Percentiles rank a stretch among this genome's conserved stretches.
Evolutionary conservation across 306 rosid species (phyloP).

Genomic region (Amphicarpaea edgeworthii): DNA sequence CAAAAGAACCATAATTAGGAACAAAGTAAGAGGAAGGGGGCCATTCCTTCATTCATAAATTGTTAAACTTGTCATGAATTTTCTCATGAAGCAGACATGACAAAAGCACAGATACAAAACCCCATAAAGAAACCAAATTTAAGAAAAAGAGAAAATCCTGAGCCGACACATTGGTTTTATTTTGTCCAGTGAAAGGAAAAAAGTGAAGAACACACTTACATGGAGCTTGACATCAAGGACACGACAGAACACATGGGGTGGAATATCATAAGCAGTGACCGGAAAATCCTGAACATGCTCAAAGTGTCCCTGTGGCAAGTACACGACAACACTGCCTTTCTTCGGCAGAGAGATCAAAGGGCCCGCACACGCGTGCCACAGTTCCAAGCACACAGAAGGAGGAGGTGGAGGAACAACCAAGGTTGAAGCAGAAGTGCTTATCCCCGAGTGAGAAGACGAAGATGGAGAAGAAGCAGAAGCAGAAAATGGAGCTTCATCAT

Average conservation of each 20-base stretch:
- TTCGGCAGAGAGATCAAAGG: slow-evolving; percentile 90
- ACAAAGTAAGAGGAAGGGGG: neutral
- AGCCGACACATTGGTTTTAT: slow-evolving; percentile 25
- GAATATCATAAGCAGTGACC: slow-evolving; percentile 64
- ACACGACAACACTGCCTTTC: slow-evolving; percentile 87
- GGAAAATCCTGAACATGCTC: slow-evolving; percentile 81
- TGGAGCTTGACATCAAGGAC: slow-evolving; percentile 94
- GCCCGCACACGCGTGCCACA: slow-evolving; percentile 99
- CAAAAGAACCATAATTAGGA: neutral
- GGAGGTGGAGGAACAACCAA: slow-evolving; percentile 29
- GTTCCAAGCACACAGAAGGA: slow-evolving; percentile 85
- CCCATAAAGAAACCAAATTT: slow-evolving; percentile 36
- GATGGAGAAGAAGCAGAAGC: slow-evolving; percentile 60
- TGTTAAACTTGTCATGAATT: neutral
- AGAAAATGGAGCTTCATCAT: slow-evolving; percentile 76
- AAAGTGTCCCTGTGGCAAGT: slow-evolving; percentile 92
- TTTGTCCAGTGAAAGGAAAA: neutral
- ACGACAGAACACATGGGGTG: slow-evolving; percentile 92
- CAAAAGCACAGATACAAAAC: slow-evolving; percentile 39
- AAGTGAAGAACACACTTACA: slow-evolving; percentile 54
- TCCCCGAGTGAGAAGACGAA: slow-evolving; percentile 63
- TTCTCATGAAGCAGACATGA: slow-evolving; percentile 35
- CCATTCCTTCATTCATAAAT: neutral
- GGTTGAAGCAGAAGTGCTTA: slow-evolving; percentile 51
- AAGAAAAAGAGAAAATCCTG: neutral